phyloP scores from a whole-genome alignment of 1,139 yeast genomes.

The Sugiyamaella pinicola region DNA sequence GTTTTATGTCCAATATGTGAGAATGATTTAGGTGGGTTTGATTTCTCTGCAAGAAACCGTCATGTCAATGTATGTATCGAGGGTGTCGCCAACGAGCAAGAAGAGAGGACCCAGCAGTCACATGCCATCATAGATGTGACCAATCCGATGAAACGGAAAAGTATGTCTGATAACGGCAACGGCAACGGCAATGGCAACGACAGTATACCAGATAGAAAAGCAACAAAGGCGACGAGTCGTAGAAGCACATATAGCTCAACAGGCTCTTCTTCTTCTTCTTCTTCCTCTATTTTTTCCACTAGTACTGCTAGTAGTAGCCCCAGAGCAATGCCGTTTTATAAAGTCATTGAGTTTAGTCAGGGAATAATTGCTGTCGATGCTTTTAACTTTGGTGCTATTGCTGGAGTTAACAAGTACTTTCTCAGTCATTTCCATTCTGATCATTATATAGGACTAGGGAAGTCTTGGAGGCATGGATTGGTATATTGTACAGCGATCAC shows the following conservation, averaged over 20 bases:
- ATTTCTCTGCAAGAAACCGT: conserved; percentile 18
- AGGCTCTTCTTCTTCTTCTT: not conserved
- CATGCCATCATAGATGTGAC: not conserved
- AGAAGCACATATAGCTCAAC: not conserved
- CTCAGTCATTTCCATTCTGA: conserved; percentile 82
- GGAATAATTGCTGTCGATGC: conserved; percentile 45
- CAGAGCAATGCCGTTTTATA: conserved; percentile 41
- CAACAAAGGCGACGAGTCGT: not conserved
- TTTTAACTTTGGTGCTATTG: conserved; percentile 44
- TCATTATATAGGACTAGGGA: conserved; percentile 84
- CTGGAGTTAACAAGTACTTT: conserved; percentile 39
- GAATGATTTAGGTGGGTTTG: conserved; percentile 20
- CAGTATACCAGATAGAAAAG: too few species aligned
- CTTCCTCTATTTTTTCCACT: not conserved
- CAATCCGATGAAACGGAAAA: not conserved
- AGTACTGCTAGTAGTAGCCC: not conserved
- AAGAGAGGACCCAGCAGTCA: not conserved
- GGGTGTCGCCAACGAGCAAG: not conserved
- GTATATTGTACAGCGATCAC: conserved; percentile 77
- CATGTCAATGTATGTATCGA: conserved; percentile 29
- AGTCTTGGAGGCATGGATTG: conserved; percentile 69
- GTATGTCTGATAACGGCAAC: not conserved
- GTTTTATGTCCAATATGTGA: conserved; percentile 31
- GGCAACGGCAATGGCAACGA: too few species aligned
- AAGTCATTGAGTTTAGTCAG: conserved; percentile 38